These are phyloP conservation scores for Monosporascus ibericus DNA, from an alignment of 2,329 filamentous ascomycete genomes.

Conservation along the genomic window DNA sequence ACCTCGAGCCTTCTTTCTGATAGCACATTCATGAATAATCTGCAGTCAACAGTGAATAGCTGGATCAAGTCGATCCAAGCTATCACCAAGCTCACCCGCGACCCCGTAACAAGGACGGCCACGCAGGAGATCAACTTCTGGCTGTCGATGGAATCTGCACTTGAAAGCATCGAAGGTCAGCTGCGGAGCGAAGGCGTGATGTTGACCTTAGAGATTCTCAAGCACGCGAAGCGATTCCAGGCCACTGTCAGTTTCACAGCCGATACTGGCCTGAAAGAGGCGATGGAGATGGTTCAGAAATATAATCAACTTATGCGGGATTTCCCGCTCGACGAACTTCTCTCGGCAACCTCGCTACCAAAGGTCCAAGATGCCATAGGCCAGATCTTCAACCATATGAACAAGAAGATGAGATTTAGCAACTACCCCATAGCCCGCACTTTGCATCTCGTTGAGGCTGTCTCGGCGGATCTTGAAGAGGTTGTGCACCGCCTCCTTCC, in stretches of 20 bases:
- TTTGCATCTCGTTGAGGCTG: constrained; percentile 89
- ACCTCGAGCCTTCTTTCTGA: constrained; percentile 72
- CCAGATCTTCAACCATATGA: constrained; percentile 88
- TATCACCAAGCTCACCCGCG: constrained; percentile 89
- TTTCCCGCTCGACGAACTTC: constrained; percentile 89
- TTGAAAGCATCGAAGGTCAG: constrained; percentile 88
- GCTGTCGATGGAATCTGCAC: constrained; percentile 90
- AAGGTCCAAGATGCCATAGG: constrained; percentile 86
- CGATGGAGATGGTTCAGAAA: constrained; percentile 92
- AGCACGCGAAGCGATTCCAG: constrained; percentile 96
- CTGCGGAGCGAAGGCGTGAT: constrained; percentile 82
- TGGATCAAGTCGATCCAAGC: constrained; percentile 99
- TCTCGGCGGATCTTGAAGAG: constrained; percentile 86
- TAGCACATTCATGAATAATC: constrained; percentile 84
- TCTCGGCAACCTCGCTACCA: constrained; percentile 81
- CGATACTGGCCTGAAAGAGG: constrained; percentile 93
- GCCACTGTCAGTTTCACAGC: constrained; percentile 94
- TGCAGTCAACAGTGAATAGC: constrained; percentile 89
- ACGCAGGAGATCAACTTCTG: constrained; percentile 99
- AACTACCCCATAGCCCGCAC: constrained; percentile 91
- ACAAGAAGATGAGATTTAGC: constrained; percentile 95
- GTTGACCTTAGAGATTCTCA: constrained; percentile 88
- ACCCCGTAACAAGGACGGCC: constrained; percentile 69
- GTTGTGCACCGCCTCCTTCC: constrained; percentile 81
- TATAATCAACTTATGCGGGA: constrained; percentile 99